Percentiles rank a stretch among this genome's conserved stretches.
Evolutionary conservation across 2,329 filamentous ascomycete species (phyloP).

Genomic region (Arthroderma uncinatum): DNA sequence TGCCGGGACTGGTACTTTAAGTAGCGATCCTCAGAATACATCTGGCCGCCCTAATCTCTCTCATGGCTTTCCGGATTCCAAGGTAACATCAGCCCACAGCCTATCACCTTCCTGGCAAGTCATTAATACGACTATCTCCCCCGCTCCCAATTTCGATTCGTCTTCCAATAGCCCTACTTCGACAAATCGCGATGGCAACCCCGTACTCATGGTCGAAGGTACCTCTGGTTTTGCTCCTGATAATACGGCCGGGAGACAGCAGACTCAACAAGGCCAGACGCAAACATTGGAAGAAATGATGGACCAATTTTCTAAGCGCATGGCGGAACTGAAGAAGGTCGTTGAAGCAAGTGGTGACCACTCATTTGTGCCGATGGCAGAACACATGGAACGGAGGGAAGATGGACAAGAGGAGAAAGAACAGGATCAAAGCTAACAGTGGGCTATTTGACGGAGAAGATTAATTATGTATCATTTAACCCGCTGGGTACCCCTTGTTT

Average conservation of each 20-base stretch:
- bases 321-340: constrained; percentile 34
- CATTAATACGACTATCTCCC: constrained; percentile 41
- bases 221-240: constrained; percentile 22
- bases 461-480: background rate
- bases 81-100: constrained; percentile 58
- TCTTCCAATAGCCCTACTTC: constrained; percentile 33
- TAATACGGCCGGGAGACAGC: background rate
- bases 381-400: background rate
- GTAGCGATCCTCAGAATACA: background rate
- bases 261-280: constrained; percentile 16
- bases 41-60: background rate
- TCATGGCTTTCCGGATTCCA: constrained; percentile 22
- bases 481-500: background rate
- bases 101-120: constrained; percentile 65
- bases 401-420: background rate
- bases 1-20: background rate
- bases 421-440: background rate
- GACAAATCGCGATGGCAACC: constrained; percentile 33
- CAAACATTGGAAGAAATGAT: constrained; percentile 37
- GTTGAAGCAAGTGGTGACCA: constrained; percentile 26
- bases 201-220: constrained; percentile 39
- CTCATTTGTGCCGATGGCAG: background rate
- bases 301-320: constrained; percentile 35
- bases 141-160: constrained; percentile 52
- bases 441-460: background rate